Base-by-base conservation (phyloP, 2,329 filamentous ascomycete genomes). In the Dactylonectria macrodidyma region DNA sequence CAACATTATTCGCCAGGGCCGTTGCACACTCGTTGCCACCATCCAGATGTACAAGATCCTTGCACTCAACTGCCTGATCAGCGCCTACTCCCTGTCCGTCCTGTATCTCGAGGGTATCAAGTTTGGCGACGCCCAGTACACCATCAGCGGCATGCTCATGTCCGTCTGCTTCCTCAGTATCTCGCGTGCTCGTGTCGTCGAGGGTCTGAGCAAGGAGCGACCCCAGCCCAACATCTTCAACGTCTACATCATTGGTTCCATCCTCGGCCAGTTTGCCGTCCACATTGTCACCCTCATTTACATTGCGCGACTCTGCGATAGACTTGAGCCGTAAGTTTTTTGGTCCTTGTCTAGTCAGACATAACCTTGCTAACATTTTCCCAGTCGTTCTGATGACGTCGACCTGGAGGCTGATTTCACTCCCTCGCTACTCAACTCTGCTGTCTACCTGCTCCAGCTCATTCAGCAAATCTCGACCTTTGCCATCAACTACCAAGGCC, bases 11-110 rank as follows among this genome's bases (percentile, higher is more conserved):
- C 93, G 96, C 66, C 96, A 99, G 84, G 96, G 96, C 65, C 93
- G 96, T 70, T 99, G 96, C 85, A 99, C 96, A 8, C 90, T 99
- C 22, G 96, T 99, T 62, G 96, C 96, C 36, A 99, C 96, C 0
- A 98, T 99, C 72, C 96, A 99, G 86, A 99, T 99, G 95, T 99
- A 99, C 90, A 99, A 98, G 88, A 99, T 99, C 76, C 89, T 99
- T 59, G 96, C 96, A 8, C 86, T 99, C 67, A 99, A 99, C 86
- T 99, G 96, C 80, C 87, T 99, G 75, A 99, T 99, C 80, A 97
- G 94, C 75, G 96, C 96, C 44, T 99, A 99, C 89, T 97, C 94
- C 81, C 84, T 99, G 79, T 97, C 93, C 81, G 96, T 99, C 19
- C 87, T 99, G 65, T 99, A 99, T 78, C 89, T 99, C 1, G 95